A percentile compares a stretch with the other conserved stretches of the same genome.
phyloP scores from a whole-genome alignment of 2,329 filamentous ascomycete genomes.

The Epicoccum nigrum region DNA sequence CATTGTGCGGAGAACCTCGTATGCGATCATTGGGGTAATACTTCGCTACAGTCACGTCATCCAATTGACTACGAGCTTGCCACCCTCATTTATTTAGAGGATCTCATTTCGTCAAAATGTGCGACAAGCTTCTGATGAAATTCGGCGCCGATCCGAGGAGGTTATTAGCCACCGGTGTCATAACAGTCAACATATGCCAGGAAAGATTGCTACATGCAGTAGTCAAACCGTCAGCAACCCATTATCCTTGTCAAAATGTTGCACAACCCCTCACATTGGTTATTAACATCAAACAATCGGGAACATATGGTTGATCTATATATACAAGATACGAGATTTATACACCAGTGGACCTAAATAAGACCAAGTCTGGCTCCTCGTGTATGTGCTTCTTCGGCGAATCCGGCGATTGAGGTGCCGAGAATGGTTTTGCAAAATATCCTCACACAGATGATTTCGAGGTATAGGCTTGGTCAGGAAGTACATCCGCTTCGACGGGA shows the following conservation, averaged over 20 bases:
- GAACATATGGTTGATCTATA: neutral
- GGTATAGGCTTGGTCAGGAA: neutral
- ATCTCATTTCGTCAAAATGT: neutral
- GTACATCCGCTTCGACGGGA: neutral
- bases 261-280: neutral
- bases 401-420: neutral
- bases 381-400: neutral
- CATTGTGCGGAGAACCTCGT: too few relatives aligned
- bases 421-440: neutral
- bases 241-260: neutral
- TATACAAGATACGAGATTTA: neutral
- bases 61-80: too few relatives aligned
- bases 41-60: too few relatives aligned
- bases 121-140: neutral
- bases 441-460: neutral
- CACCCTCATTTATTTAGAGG: too few relatives aligned
- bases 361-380: neutral
- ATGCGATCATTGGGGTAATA: too few relatives aligned
- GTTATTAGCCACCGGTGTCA: neutral
- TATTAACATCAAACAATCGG: neutral
- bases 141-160: neutral
- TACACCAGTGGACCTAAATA: neutral
- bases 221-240: neutral
- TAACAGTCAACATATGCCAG: neutral
- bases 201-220: neutral